These are phyloP conservation scores for Penicillium polonicum DNA, from an alignment of 2,329 filamentous ascomycete species.

Conservation along the genomic window DNA sequence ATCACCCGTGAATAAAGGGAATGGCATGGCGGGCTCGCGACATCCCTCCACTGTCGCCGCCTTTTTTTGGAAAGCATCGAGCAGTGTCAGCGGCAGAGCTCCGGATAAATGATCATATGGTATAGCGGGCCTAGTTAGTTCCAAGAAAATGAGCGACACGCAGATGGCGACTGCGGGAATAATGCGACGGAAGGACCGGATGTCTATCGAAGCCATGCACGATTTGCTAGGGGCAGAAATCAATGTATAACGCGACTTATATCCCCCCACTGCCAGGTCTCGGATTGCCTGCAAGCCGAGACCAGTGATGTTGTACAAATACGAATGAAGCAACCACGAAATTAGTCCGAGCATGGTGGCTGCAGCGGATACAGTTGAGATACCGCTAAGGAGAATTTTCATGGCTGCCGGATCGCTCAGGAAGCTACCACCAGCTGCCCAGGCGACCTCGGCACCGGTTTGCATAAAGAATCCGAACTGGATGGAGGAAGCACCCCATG, in stretches of 20 bases:
- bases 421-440: constrained; percentile 38
- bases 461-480: constrained; percentile 43
- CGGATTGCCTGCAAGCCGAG: constrained; percentile 23
- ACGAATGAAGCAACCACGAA: constrained; percentile 30
- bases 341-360: constrained; percentile 28
- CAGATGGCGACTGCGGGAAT: constrained; percentile 18
- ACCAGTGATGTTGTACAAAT: constrained; percentile 31
- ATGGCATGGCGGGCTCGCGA: constrained; percentile 24
- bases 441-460: constrained; percentile 43
- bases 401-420: constrained; percentile 39
- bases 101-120: constrained; percentile 40
- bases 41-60: constrained; percentile 25
- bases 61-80: constrained; percentile 30
- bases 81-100: constrained; percentile 37
- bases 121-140: constrained; percentile 30
- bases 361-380: constrained; percentile 29
- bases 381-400: constrained; percentile 39
- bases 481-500: constrained; percentile 34
- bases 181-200: constrained; percentile 22
- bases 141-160: constrained; percentile 31
- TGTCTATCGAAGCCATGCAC: constrained; percentile 18
- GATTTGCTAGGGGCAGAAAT: constrained; percentile 20
- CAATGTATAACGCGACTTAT: constrained; percentile 21
- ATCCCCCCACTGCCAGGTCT: constrained; percentile 16
- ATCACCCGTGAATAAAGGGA: constrained; percentile 22